Evolutionary conservation across 1,284 basidiomycete genomes (phyloP), one percentile per base, ranked within the genome.

Genomic region (Cutaneotrichosporon cutaneum): DNA sequence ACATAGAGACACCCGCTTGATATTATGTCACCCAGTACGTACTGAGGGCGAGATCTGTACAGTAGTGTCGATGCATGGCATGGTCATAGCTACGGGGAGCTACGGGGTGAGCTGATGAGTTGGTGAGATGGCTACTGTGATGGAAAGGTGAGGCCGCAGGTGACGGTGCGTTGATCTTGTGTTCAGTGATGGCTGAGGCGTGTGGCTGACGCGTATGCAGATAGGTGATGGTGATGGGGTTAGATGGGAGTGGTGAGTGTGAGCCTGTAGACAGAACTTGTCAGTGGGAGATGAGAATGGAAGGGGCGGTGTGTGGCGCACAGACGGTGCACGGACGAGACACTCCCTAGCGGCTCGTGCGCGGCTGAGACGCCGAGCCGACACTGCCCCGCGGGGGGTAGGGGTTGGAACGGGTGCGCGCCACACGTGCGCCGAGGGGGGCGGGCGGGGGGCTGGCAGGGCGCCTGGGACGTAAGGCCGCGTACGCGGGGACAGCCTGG

Each of bases 21-120:
- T 35, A 42, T 39, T 30, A 22, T 44, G 30, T 32, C n/a, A 51
- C 27, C 26, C 16, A 51, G 48, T 48, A 51, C 10, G n/a, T n/a
- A n/a, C n/a, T n/a, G 14, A 32, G 26, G 2, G 39, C 6, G 54
- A n/a, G 54, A 22, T 55, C 48, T 52, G 57, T 52, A 53, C 57
- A 51, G 44, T 45, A 54, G 44, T 54, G 26, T 26, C n/a, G 58
- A 54, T 59, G 58, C 56, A 59, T 59, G 54, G 27, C 39, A 53
- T 52, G 54, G 36, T 36, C 22, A 54, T 26, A 36, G 16, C 22
- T 36, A 54, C 33, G 6, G 9, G 22, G 11, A 18, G 7, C 13
- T 54, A n/a, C 4, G 33, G 30, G n/a, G 33, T 30, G 32, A 21
- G 51, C 14, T 22, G 21, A 8, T 13, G 22, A 36, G 21, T 18